Evolutionary conservation across 202 grass and related monocot species (phyloP).

Genomic region (Sporobolus alterniflorus): DNA sequence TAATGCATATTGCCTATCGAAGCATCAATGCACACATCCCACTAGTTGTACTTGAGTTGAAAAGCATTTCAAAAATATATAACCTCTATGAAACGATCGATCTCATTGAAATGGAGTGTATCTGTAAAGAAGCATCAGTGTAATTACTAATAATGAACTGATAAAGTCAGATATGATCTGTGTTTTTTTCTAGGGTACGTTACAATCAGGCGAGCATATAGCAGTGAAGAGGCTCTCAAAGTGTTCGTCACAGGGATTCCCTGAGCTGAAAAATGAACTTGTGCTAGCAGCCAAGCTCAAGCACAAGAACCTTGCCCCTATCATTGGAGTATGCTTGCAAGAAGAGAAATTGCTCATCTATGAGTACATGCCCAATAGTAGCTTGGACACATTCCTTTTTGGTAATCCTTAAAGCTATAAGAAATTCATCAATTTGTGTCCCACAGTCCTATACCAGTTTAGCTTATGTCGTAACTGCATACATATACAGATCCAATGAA

Average conservation of each 20-base stretch:
- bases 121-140: too few species aligned
- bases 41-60: too few species aligned
- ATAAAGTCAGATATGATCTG: not conserved
- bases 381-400: slow-evolving; percentile 29
- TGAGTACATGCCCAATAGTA: slow-evolving; percentile 41
- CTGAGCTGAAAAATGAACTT: slow-evolving; percentile 40
- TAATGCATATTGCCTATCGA: too few species aligned
- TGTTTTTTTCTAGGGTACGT: not conserved
- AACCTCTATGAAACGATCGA: too few species aligned
- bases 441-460: not conserved
- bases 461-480: not conserved
- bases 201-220: not conserved
- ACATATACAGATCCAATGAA: not conserved
- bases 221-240: slow-evolving; percentile 36
- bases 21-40: too few species aligned
- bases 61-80: too few species aligned
- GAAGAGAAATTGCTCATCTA: slow-evolving; percentile 32
- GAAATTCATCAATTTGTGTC: not conserved
- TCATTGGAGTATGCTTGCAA: slow-evolving; percentile 34
- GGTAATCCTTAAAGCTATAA: not conserved
- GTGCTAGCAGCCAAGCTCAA: slow-evolving; percentile 31
- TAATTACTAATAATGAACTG: not conserved
- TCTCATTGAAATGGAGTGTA: too few species aligned
- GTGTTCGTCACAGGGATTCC: slow-evolving; percentile 14
- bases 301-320: slow-evolving; percentile 35